Conservation (phyloP, 2,329 filamentous ascomycete species). For the Scedosporium apiospermum region DNA sequence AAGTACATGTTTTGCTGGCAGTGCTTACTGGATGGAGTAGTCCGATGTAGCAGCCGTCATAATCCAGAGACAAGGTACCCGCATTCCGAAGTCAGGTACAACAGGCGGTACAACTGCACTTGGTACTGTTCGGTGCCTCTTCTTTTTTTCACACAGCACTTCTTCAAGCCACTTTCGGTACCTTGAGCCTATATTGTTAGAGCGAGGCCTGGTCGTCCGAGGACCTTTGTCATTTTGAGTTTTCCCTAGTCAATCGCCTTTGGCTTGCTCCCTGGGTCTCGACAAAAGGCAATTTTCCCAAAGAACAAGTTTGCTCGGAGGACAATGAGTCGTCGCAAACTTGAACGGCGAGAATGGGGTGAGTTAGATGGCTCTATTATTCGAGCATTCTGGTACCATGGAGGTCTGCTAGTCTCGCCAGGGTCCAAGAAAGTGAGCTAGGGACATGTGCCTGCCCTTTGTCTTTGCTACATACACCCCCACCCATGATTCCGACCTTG, state of each 20-base stretch:
- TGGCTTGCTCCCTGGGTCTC: background rate
- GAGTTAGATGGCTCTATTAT: background rate
- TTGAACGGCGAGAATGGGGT: background rate
- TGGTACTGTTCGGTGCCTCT: background rate
- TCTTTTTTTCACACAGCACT: background rate
- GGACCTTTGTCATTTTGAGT: background rate
- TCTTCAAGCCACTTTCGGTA: background rate
- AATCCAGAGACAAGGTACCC: background rate
- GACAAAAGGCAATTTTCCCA: background rate
- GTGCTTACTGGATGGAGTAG: background rate
- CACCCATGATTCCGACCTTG: background rate
- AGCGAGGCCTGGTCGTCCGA: background rate
- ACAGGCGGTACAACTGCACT: no score
- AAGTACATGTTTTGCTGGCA: background rate
- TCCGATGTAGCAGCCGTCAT: background rate
- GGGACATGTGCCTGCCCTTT: background rate
- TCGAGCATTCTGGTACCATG: background rate
- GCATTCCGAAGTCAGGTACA: background rate
- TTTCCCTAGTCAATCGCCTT: background rate
- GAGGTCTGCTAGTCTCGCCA: background rate
- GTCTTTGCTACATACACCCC: background rate
- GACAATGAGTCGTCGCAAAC: background rate
- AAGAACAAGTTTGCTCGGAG: background rate
- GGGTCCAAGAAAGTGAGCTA: background rate
- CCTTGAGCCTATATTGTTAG: background rate